These are phyloP conservation scores for Cercospora nicotianae DNA, from an alignment of 2,329 filamentous ascomycete genomes.

Conservation along the genomic window DNA sequence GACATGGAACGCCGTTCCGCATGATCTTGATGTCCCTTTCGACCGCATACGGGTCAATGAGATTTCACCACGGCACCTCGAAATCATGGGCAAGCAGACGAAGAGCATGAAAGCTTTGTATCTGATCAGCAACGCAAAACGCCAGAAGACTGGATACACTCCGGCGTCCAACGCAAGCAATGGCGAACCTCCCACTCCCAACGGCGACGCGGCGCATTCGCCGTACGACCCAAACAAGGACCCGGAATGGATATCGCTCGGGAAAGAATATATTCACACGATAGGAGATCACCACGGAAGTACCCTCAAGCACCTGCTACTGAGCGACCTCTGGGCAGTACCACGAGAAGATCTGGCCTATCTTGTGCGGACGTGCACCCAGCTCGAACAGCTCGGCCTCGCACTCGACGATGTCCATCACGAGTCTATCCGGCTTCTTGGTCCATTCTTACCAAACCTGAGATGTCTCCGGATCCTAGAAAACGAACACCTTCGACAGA, in stretches of 20 bases:
- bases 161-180: constrained; percentile 11
- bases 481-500: constrained; percentile 27
- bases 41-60: constrained; percentile 29
- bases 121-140: constrained; percentile 41
- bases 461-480: constrained; percentile 44
- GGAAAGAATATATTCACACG: constrained; percentile 51
- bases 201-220: not conserved
- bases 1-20: constrained; percentile 48
- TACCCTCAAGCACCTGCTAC: constrained; percentile 57
- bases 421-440: constrained; percentile 42
- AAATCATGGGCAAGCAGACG: constrained; percentile 38
- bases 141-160: constrained; percentile 25
- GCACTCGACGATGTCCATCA: constrained; percentile 57
- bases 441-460: constrained; percentile 43
- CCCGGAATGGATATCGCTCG: constrained; percentile 38
- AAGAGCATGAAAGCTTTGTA: constrained; percentile 44
- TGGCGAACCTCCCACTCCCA: constrained; percentile 31
- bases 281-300: constrained; percentile 54
- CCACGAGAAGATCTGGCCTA: constrained; percentile 50
- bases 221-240: constrained; percentile 20
- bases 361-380: constrained; percentile 56
- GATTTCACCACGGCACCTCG: constrained; percentile 33
- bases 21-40: constrained; percentile 22
- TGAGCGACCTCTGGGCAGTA: constrained; percentile 58
- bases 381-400: constrained; percentile 60